Evolutionary conservation across 306 rosid genomes (phyloP).

Genomic region (Rubus parviflorus): DNA sequence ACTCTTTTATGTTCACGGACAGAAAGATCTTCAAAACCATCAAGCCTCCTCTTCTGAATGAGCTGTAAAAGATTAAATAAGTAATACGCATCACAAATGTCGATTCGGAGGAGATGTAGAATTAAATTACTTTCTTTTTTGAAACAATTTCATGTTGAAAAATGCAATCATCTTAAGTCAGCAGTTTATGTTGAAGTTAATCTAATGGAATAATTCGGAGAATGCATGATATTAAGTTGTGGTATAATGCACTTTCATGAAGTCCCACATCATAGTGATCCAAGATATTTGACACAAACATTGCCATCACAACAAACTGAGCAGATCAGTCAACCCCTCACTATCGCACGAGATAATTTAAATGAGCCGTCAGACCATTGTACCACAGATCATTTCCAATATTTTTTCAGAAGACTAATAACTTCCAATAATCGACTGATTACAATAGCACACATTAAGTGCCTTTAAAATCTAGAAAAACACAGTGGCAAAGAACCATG

Average conservation of each 20-base stretch:
- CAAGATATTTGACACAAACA: neutral
- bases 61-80: neutral
- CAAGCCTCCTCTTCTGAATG: conserved; percentile 28
- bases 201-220: neutral
- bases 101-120: neutral
- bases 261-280: neutral
- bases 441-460: neutral
- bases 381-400: neutral
- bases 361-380: neutral
- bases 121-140: neutral
- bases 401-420: neutral
- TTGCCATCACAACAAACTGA: neutral
- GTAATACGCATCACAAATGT: neutral
- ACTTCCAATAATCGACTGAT: neutral
- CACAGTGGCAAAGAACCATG: neutral
- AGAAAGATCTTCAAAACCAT: conserved; percentile 22
- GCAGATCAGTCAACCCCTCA: neutral
- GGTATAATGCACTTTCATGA: neutral
- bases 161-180: neutral
- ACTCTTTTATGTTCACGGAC: conserved; percentile 5
- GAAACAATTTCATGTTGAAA: neutral
- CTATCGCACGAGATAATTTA: neutral
- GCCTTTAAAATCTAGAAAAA: neutral
- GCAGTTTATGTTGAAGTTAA: neutral
- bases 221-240: neutral